A percentile compares a stretch with the other conserved stretches of the same genome.
phyloP scores from a whole-genome alignment of 2,329 filamentous ascomycete genomes.

The Alternaria brassicicola region DNA sequence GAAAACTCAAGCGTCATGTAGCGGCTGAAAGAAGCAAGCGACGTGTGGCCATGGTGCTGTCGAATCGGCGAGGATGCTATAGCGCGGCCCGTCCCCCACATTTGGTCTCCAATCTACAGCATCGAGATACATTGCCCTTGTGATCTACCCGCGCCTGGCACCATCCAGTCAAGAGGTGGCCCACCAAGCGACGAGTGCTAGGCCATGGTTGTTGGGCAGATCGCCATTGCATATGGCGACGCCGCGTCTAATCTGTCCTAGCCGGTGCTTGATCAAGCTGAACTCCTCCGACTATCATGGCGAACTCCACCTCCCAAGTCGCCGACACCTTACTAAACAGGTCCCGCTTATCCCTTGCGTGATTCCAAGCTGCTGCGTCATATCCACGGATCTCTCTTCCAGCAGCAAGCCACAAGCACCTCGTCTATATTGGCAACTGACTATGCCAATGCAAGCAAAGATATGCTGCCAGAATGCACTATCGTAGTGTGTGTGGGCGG shows the following conservation, averaged over 20 bases:
- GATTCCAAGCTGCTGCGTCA: constrained; percentile 9
- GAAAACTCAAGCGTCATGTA: background rate
- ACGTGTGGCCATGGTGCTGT: background rate
- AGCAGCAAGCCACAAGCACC: constrained; percentile 1
- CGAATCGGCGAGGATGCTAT: constrained; percentile 1
- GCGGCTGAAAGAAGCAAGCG: constrained; percentile 10
- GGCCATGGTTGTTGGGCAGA: background rate
- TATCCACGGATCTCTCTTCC: background rate
- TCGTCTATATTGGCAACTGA: background rate
- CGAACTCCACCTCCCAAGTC: constrained; percentile 8
- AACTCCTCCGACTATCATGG: background rate
- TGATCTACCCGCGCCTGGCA: constrained; percentile 15
- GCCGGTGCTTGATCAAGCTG: constrained; percentile 6
- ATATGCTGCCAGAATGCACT: background rate
- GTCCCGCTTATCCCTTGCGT: background rate
- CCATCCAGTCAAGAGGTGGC: background rate
- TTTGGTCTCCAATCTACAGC: constrained; percentile 12
- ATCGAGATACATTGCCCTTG: constrained; percentile 5
- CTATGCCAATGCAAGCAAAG: background rate
- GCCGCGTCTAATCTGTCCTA: background rate
- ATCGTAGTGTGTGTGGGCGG: background rate
- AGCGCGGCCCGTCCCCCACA: constrained; percentile 3
- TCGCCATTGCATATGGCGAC: background rate
- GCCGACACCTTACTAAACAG: constrained; percentile 6
- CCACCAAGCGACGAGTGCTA: background rate